A percentile compares a stretch with the other conserved stretches of the same genome.
These are phyloP conservation scores for Albugo laibachii DNA, from an alignment of 352 stramenopile genomes.

Conservation along the genomic window DNA sequence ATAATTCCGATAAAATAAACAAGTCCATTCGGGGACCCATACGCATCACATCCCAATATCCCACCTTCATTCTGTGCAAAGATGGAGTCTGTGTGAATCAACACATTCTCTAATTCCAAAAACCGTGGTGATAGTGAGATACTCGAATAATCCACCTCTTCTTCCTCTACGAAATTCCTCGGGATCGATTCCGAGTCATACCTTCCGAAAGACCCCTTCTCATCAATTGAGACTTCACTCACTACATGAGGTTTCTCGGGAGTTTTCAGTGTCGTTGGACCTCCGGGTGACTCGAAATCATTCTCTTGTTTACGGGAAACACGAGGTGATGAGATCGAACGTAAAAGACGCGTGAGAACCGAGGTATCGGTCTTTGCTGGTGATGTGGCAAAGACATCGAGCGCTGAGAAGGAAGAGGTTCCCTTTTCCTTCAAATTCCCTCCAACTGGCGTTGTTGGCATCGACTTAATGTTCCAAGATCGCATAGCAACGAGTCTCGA, in stretches of 20 bases:
- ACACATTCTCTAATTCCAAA: conserved; percentile 21
- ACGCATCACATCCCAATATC: conserved; percentile 35
- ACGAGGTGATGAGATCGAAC: conserved; percentile 12
- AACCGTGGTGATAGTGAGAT: conserved; percentile 26
- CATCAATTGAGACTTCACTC: conserved; percentile 10
- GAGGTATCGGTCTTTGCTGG: background rate
- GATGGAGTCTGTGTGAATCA: conserved; percentile 29
- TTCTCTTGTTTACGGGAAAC: conserved; percentile 1
- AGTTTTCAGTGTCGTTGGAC: conserved; percentile 4
- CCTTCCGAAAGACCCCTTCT: conserved; percentile 15
- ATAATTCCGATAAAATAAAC: conserved; percentile 87
- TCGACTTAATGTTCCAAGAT: background rate
- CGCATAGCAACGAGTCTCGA: background rate
- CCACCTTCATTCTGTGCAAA: conserved; percentile 60
- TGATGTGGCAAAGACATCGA: background rate
- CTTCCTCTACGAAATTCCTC: conserved; percentile 2
- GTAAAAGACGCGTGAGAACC: background rate
- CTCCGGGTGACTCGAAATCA: background rate
- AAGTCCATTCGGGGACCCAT: conserved; percentile 48
- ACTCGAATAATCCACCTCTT: conserved; percentile 1
- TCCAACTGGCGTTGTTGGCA: background rate
- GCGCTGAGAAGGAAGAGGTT: too few relatives aligned
- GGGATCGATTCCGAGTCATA: conserved; percentile 5
- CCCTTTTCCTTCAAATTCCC: too few relatives aligned
- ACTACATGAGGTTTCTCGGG: conserved; percentile 5